These are phyloP conservation scores for Termitomyces sp. DNA, from an alignment of 768 basidiomycete species.

Conservation along the genomic window DNA sequence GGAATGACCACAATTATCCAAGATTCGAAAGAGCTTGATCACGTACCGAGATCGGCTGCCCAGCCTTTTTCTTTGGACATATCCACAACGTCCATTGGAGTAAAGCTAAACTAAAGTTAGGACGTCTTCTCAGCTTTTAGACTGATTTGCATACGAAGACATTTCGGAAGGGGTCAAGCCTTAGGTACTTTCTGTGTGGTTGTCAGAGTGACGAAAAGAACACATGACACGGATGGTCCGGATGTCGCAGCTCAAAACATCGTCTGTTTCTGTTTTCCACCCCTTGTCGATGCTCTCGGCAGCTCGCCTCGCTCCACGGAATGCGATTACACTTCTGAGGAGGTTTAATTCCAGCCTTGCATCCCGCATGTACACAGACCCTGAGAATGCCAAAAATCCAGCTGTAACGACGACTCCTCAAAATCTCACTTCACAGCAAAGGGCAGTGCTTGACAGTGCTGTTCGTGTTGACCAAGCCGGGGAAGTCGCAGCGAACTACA, in stretches of 20 bases:
- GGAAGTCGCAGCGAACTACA: constrained; percentile 94
- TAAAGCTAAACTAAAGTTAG: constrained; percentile 39
- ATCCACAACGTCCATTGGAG: constrained; percentile 49
- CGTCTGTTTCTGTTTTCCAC: too few relatives aligned
- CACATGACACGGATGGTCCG: constrained; percentile 10
- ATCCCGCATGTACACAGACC: constrained; percentile 46
- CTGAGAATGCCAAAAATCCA: constrained; percentile 25
- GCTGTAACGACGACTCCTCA: constrained; percentile 51
- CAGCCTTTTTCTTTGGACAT: constrained; percentile 68
- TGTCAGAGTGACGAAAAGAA: not conserved
- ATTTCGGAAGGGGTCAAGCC: constrained; percentile 18
- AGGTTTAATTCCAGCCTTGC: constrained; percentile 16
- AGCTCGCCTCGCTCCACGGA: constrained; percentile 2
- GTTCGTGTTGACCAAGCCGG: constrained; percentile 94
- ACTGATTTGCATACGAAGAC: constrained; percentile 30
- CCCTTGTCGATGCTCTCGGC: constrained; percentile 4
- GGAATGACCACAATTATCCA: not conserved
- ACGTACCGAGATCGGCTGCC: constrained; percentile 58
- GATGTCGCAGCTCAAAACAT: not conserved
- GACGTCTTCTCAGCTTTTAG: not conserved
- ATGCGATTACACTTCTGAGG: not conserved
- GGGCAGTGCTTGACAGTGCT: constrained; percentile 51
- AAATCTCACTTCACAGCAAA: constrained; percentile 43
- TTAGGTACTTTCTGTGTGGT: not conserved
- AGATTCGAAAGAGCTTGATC: not conserved